phyloP scores from a whole-genome alignment of 2,329 filamentous ascomycete genomes.

The Claviceps humidiphila region DNA sequence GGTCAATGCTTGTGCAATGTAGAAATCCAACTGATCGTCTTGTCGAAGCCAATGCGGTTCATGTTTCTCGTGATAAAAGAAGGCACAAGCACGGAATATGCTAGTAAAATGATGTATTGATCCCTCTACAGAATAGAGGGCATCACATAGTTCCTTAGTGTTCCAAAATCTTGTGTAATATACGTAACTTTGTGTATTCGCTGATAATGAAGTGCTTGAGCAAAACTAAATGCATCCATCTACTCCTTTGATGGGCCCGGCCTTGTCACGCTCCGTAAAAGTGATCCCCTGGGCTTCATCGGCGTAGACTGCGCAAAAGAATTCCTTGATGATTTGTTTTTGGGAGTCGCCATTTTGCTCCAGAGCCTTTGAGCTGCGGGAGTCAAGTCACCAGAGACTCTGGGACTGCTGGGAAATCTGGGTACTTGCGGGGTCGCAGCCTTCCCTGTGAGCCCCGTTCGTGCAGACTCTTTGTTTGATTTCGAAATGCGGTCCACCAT shows the following conservation, averaged over 20 bases:
- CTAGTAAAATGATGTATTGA: not conserved
- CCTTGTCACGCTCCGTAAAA: conserved; percentile 21
- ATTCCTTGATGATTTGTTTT: conserved; percentile 17
- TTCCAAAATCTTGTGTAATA: too few species aligned
- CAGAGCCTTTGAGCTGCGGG: conserved; percentile 61
- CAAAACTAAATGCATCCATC: not conserved
- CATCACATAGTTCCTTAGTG: not conserved
- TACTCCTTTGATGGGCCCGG: conserved; percentile 12
- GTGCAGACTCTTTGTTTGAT: conserved; percentile 51
- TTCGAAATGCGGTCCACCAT: conserved; percentile 75
- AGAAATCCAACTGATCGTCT: not conserved
- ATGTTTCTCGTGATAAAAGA: not conserved
- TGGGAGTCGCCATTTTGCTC: conserved; percentile 43
- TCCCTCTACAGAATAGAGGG: too few species aligned
- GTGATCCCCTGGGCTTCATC: conserved; percentile 24
- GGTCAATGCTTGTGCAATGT: not conserved
- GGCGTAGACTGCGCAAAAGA: conserved; percentile 25
- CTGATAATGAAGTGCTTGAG: not conserved
- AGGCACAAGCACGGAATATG: not conserved
- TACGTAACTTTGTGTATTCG: not conserved
- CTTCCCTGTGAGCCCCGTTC: conserved; percentile 46
- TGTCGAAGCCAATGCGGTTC: not conserved
- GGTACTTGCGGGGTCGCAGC: conserved; percentile 50
- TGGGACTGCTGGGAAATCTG: conserved; percentile 53
- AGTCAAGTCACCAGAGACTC: conserved; percentile 46